Percentiles rank a stretch among this genome's conserved stretches.
These are phyloP conservation scores for Saccharomyces hybrid DNA, from an alignment of 1,139 yeast genomes.

Conservation along the genomic window DNA sequence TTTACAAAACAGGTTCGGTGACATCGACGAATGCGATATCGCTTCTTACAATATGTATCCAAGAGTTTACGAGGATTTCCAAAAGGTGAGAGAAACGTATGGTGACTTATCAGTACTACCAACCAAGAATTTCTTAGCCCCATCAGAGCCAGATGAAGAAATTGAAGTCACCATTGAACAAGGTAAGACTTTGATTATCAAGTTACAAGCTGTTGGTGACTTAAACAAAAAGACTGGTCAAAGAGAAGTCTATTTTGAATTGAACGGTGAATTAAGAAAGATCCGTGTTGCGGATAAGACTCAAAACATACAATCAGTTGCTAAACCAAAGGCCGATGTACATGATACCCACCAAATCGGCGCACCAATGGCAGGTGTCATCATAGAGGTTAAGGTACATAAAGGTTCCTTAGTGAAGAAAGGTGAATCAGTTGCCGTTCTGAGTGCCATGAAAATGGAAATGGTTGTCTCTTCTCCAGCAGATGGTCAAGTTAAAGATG, in stretches of 20 bases:
- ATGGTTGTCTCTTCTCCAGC: conserved; percentile 94
- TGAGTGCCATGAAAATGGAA: conserved; percentile 99
- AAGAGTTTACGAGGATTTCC: conserved; percentile 85
- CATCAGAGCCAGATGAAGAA: conserved; percentile 83
- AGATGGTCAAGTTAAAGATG: conserved; percentile 72
- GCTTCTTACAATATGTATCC: conserved; percentile 98
- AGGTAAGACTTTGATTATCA: conserved; percentile 89
- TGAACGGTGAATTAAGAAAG: conserved; percentile 96
- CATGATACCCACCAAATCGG: conserved; percentile 89
- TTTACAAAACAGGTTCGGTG: conserved; percentile 52
- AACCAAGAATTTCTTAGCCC: conserved; percentile 79
- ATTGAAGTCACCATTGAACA: conserved; percentile 82
- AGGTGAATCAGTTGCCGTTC: conserved; percentile 92
- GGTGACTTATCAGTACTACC: conserved; percentile 94
- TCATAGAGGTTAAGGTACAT: conserved; percentile 86
- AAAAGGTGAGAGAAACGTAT: conserved; percentile 62
- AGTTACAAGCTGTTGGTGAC: conserved; percentile 89
- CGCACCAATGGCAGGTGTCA: conserved; percentile 99
- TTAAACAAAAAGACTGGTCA: conserved; percentile 76
- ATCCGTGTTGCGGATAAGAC: conserved; percentile 85
- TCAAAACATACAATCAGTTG: conserved; percentile 72
- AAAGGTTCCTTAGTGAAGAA: conserved; percentile 83
- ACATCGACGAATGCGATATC: conserved; percentile 75
- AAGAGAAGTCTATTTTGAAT: conserved; percentile 94
- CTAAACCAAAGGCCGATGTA: conserved; percentile 85